phyloP scores from a whole-genome alignment of 176 grass and related monocot genomes.

The Paspalum notatum region DNA sequence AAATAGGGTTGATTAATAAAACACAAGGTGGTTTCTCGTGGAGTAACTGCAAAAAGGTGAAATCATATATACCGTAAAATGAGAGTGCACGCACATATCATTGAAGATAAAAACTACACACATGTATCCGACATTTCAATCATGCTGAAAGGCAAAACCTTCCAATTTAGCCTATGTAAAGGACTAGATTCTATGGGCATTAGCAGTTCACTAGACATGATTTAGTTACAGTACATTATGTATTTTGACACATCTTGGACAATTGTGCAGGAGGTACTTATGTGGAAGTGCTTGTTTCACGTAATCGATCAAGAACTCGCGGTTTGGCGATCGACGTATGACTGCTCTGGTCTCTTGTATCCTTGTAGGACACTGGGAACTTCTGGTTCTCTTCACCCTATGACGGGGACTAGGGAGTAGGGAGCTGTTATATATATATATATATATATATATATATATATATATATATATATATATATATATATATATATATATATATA shows the following conservation, averaged over 20 bases:
- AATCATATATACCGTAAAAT: too few species aligned
- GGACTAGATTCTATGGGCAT: neutral
- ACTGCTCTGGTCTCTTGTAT: neutral
- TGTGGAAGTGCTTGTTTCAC: conserved; percentile 52
- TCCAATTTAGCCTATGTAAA: neutral
- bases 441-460: too few species aligned
- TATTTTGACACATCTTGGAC: neutral
- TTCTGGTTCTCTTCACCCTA: conserved; percentile 27
- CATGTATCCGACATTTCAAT: neutral
- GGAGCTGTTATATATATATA: too few species aligned
- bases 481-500: too few species aligned
- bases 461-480: too few species aligned
- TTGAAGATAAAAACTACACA: neutral
- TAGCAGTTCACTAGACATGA: neutral
- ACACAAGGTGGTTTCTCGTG: too few species aligned
- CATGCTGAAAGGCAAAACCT: neutral
- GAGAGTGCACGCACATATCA: too few species aligned
- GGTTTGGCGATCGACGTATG: neutral
- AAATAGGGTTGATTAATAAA: too few species aligned
- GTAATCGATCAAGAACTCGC: conserved; percentile 7
- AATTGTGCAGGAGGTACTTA: conserved; percentile 45
- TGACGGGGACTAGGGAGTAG: too few species aligned
- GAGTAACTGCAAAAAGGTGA: too few species aligned
- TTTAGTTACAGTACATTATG: neutral
- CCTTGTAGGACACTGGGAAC: conserved; percentile 6